phyloP scores from a whole-genome alignment of 345 rosid species.

The Populus tremula region DNA sequence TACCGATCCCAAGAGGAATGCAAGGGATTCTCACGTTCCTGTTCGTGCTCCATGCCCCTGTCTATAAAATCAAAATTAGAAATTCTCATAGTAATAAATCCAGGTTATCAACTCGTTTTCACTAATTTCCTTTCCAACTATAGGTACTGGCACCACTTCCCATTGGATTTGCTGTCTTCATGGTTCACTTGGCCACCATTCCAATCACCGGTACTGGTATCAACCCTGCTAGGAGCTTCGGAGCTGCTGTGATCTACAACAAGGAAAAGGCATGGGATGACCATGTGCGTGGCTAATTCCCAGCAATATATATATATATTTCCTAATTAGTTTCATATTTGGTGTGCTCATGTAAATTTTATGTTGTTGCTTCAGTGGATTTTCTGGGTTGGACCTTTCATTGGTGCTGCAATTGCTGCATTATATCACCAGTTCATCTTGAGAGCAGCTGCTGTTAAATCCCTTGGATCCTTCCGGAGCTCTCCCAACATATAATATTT shows the following conservation, averaged over 20 bases:
- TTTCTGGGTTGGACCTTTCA: slow-evolving; percentile 51
- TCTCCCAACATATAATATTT: slow-evolving; percentile 21
- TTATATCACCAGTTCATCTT: slow-evolving; percentile 36
- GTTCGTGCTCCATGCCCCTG: slow-evolving; percentile 9
- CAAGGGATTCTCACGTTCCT: slow-evolving; percentile 49
- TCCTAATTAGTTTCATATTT: neutral
- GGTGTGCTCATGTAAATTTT: neutral
- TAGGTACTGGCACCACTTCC: slow-evolving; percentile 48
- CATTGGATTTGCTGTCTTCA: slow-evolving; percentile 48
- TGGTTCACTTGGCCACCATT: slow-evolving; percentile 48
- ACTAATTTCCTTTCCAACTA: too few relatives aligned
- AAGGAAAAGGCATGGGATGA: slow-evolving; percentile 45
- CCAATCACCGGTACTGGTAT: slow-evolving; percentile 48
- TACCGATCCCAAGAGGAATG: slow-evolving; percentile 47
- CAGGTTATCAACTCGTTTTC: too few relatives aligned
- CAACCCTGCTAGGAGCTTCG: slow-evolving; percentile 47
- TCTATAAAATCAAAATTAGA: too few relatives aligned
- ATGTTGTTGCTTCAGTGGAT: slow-evolving; percentile 36
- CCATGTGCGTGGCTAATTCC: slow-evolving; percentile 25
- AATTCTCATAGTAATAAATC: too few relatives aligned
- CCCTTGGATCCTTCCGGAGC: slow-evolving; percentile 44
- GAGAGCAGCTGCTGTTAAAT: slow-evolving; percentile 39
- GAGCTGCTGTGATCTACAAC: slow-evolving; percentile 40
- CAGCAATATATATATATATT: neutral
- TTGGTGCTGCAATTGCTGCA: slow-evolving; percentile 46